Evolutionary conservation across 768 basidiomycete genomes (phyloP).

Genomic region (Leccinum obscurum): DNA sequence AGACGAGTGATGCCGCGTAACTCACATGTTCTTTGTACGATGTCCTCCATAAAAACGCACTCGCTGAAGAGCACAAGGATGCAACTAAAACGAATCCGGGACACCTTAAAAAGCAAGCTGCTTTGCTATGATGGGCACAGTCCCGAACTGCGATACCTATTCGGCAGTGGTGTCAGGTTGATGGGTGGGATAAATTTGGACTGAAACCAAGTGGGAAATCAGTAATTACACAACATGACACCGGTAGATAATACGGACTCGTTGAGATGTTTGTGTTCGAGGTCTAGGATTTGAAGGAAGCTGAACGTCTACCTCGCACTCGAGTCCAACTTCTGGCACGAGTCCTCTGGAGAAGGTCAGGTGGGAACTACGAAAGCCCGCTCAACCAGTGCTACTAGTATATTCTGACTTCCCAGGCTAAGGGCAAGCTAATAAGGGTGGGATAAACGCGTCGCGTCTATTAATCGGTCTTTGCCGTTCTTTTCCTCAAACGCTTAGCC

Average conservation of each 20-base stretch:
- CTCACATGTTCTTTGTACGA: slow-evolving; percentile 14
- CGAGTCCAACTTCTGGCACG: too few relatives aligned
- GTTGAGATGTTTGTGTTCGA: not conserved
- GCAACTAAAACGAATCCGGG: not conserved
- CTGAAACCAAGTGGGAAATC: not conserved
- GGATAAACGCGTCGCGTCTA: not conserved
- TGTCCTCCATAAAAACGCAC: slow-evolving; percentile 9
- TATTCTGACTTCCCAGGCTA: too few relatives aligned
- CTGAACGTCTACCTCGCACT: not conserved
- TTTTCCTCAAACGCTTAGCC: not conserved
- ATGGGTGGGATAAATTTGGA: not conserved
- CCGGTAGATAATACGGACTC: not conserved
- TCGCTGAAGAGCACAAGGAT: not conserved
- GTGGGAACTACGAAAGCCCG: not conserved
- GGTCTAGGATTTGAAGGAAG: not conserved
- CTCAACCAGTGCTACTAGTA: not conserved
- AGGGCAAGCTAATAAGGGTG: too few relatives aligned
- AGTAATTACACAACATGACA: not conserved
- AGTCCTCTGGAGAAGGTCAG: not conserved
- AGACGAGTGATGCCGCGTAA: not conserved
- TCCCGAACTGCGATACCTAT: not conserved
- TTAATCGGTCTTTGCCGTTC: not conserved
- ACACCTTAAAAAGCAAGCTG: not conserved
- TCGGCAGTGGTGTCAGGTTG: not conserved
- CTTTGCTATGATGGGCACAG: not conserved